phyloP scores from a whole-genome alignment of 2,329 filamentous ascomycete species.

The Xylaria sp. region DNA sequence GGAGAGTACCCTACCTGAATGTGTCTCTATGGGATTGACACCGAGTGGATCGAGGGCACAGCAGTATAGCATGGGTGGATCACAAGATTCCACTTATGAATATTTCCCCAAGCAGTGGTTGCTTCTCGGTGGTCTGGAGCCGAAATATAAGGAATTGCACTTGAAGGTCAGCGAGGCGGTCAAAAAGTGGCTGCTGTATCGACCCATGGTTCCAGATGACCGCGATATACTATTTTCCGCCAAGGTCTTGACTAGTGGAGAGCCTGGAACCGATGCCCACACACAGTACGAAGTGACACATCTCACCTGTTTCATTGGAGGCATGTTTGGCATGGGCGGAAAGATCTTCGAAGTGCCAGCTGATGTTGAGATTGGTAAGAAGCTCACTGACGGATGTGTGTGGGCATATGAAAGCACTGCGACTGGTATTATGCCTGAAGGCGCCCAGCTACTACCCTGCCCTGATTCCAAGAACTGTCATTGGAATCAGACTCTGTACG shows the following conservation, averaged over 20 bases:
- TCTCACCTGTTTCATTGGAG: conserved; percentile 75
- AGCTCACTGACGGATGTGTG: conserved; percentile 74
- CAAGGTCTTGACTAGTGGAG: conserved; percentile 62
- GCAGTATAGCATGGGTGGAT: conserved; percentile 70
- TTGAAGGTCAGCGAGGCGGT: conserved; percentile 73
- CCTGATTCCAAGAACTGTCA: conserved; percentile 58
- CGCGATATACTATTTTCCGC: conserved; percentile 81
- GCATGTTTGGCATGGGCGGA: conserved; percentile 75
- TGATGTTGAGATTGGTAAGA: conserved; percentile 71
- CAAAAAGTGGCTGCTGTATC: conserved; percentile 79
- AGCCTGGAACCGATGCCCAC: conserved; percentile 53
- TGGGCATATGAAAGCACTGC: conserved; percentile 73
- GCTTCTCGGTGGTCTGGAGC: conserved; percentile 77
- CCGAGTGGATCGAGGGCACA: conserved; percentile 59
- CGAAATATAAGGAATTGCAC: conserved; percentile 80
- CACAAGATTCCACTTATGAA: conserved; percentile 77
- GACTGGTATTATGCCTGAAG: conserved; percentile 74
- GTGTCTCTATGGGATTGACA: conserved; percentile 69
- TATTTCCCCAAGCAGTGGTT: conserved; percentile 79
- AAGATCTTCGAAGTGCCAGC: conserved; percentile 69
- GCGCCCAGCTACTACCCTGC: conserved; percentile 62
- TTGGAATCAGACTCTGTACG: conserved; percentile 65
- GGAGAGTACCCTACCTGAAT: conserved; percentile 53
- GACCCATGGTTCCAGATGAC: conserved; percentile 76
- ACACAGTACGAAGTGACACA: conserved; percentile 72